Base-by-base conservation (phyloP, 2,329 filamentous ascomycete genomes). In the Ophidiomyces ophidiicola region DNA sequence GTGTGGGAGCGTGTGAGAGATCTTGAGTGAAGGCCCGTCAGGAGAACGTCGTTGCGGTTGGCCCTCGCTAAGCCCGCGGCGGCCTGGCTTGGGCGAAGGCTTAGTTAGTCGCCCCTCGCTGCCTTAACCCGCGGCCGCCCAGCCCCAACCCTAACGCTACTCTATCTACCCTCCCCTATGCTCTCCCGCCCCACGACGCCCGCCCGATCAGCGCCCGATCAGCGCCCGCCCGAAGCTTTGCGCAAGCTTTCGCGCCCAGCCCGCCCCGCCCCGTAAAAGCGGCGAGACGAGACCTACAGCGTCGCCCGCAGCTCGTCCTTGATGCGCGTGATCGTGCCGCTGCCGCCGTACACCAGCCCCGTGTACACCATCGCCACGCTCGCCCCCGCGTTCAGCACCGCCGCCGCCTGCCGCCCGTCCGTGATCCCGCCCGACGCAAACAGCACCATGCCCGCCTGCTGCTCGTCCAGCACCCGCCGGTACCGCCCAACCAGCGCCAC, bases 321-420 rank as follows among this genome's bases (percentile, higher is more conserved):
- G 21, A 68, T 64, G 11, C 64, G 55, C 11, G 63, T 76, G 21
- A 78, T 69, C 0, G 73, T 77, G n/a, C 74, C 74, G 2, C 68
- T 62, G 30, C 76, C 76, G 11, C 73, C 72, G 49, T 77, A 80
- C 34, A 76, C 70, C 49, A 82, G 59, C 3, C 74, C 81, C 0
- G 90, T 98, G 59, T 96, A 96, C 37, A 94, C 70, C 76, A 93
- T 90, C 2, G 85, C 86, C 10, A 92, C 78, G 50, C 80, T 88
- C 0, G 90, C 90, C 6, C 90, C 90, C 0, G 87, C 86, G 49
- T 92, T 82, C 34, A 96, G 68, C 5, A 88, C 75, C 61, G 82
- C 71, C 10, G 83, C 65, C 6, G 85, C 92, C 62, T 96, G 80
- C 46, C 80, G 71, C 3, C 90, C 90, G 48, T 80, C 88, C 1